phyloP scores from a whole-genome alignment of 73 alveolate genomes.

The Paramecium primaurelia region DNA sequence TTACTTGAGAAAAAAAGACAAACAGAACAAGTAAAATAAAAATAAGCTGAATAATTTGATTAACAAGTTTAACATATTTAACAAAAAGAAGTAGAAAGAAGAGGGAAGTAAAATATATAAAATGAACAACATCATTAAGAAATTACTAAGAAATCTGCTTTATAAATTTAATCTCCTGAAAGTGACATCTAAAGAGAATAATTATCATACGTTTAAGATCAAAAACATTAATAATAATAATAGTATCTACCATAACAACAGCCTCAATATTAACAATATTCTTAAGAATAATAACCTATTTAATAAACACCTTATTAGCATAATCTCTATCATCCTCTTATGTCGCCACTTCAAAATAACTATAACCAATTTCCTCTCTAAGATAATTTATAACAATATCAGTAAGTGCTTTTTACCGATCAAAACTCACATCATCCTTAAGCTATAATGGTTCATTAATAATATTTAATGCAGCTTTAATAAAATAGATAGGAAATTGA shows the following conservation, averaged over 20 bases:
- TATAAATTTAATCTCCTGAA: not conserved
- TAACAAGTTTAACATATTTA: not conserved
- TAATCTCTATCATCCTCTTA: not conserved
- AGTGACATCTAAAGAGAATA: not conserved
- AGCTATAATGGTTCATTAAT: conserved; percentile 26
- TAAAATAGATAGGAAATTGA: conserved; percentile 32
- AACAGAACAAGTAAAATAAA: not conserved
- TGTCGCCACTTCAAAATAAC: not conserved
- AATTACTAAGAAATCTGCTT: not conserved
- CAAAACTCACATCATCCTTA: not conserved
- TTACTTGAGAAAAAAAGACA: not conserved
- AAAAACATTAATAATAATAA: not conserved
- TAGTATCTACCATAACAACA: not conserved
- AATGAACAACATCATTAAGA: not conserved
- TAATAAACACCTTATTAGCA: not conserved
- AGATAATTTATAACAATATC: not conserved
- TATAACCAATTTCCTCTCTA: not conserved
- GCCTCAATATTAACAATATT: not conserved
- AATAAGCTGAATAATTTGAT: not conserved
- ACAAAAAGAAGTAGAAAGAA: not conserved
- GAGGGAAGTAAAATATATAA: not conserved
- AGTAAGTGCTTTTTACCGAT: not conserved
- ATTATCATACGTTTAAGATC: not conserved
- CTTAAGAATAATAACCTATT: not conserved
- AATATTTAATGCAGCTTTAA: not conserved